Evolutionary conservation across 345 rosid species (phyloP).

Genomic region (Populus tremula): DNA sequence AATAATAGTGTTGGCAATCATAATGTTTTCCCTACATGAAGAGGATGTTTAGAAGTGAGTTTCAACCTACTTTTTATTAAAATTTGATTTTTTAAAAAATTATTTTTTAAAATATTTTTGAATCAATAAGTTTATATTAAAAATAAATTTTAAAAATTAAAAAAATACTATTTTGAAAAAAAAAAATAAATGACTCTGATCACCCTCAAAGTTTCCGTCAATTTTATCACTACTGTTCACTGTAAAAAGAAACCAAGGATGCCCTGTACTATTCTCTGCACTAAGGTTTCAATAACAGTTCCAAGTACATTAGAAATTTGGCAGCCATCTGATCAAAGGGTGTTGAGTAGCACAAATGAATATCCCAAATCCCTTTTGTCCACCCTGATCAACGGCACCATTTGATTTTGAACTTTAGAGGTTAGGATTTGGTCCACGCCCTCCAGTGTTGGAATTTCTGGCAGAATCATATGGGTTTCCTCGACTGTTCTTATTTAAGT

Average conservation of each 20-base stretch:
- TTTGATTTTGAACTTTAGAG: conserved; percentile 6
- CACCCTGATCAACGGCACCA: conserved; percentile 4
- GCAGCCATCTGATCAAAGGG: background rate
- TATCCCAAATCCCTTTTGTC: conserved; percentile 25
- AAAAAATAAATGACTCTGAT: no score
- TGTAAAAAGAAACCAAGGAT: background rate
- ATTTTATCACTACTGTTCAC: no score
- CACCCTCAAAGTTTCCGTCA: no score
- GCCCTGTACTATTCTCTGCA: background rate
- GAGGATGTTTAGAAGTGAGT: no score
- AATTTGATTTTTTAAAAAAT: no score
- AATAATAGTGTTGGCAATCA: no score
- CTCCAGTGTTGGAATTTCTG: conserved; percentile 7
- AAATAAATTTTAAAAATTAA: no score
- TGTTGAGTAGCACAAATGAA: conserved; percentile 1
- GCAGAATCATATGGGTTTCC: background rate
- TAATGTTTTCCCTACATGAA: no score
- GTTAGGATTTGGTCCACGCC: conserved; percentile 10
- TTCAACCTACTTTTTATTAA: no score
- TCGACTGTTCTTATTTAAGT: conserved; percentile 1
- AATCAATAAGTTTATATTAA: no score
- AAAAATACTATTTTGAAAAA: no score
- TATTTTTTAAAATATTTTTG: no score
- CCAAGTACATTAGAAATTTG: background rate
- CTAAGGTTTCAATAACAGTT: background rate